Evolutionary conservation across 164 flowering plant genomes (phyloP).

Genomic region (Tetracentron sinense): DNA sequence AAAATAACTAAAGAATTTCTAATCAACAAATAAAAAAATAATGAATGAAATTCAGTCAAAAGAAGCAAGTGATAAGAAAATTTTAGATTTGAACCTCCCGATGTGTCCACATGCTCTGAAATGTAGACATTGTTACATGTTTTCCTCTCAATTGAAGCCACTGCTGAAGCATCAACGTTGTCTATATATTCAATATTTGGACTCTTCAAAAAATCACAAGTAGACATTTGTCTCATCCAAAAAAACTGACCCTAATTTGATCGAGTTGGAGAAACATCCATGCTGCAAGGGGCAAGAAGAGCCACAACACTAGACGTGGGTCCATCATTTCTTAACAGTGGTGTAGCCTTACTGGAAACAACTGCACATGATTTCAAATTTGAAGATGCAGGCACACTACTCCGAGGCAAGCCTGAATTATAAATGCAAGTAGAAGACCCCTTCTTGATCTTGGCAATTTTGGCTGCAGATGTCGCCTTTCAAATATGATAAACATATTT

Average conservation of each 20-base stretch:
- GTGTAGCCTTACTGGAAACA: slow-evolving; percentile 23
- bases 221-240: slow-evolving; percentile 90
- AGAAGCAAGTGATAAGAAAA: not conserved
- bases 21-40: not conserved
- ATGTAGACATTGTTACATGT: slow-evolving; percentile 56
- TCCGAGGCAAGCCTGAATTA: slow-evolving; percentile 20
- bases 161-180: slow-evolving; percentile 44
- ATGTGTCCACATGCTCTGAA: slow-evolving; percentile 40
- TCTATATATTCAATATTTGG: slow-evolving; percentile 87
- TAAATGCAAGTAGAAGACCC: slow-evolving; percentile 24
- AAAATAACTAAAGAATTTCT: not conserved
- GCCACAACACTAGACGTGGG: slow-evolving; percentile 14
- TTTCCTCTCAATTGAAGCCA: slow-evolving; percentile 61
- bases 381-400: slow-evolving; percentile 22
- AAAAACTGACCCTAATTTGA: slow-evolving; percentile 69
- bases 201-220: slow-evolving; percentile 85
- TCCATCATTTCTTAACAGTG: slow-evolving; percentile 28
- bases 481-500: slow-evolving; percentile 9
- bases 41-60: no score
- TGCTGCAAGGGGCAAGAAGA: slow-evolving; percentile 26
- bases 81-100: slow-evolving; percentile 37
- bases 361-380: slow-evolving; percentile 27
- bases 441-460: slow-evolving; percentile 48
- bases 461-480: slow-evolving; percentile 43
- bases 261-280: slow-evolving; percentile 49